A percentile compares a stretch with the other conserved stretches of the same genome.
phyloP scores from a whole-genome alignment of 2,329 filamentous ascomycete species.

The Aschersonia sp. region DNA sequence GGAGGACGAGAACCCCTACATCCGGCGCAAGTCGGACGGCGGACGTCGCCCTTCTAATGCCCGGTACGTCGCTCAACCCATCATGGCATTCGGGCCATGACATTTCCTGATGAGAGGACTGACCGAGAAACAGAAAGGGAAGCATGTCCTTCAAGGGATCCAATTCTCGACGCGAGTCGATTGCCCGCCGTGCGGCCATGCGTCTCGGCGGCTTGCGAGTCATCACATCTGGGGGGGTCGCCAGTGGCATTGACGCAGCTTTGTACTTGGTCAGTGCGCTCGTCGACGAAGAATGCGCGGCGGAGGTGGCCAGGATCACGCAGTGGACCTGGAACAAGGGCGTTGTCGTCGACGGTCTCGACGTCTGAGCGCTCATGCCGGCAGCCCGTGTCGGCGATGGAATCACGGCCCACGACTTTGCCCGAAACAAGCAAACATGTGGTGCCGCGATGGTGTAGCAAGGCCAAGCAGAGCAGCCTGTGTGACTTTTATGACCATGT shows the following conservation, averaged over 20 bases:
- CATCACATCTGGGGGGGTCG: slow-evolving; percentile 66
- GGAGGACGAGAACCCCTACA: slow-evolving; percentile 71
- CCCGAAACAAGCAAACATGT: not conserved
- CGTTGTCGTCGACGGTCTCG: slow-evolving; percentile 68
- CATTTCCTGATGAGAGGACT: not conserved
- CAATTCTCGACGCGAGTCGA: slow-evolving; percentile 63
- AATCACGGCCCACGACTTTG: not conserved
- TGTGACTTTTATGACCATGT: slow-evolving; percentile 2
- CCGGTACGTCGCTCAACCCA: slow-evolving; percentile 28
- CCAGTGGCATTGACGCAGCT: slow-evolving; percentile 68
- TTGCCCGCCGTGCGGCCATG: slow-evolving; percentile 63
- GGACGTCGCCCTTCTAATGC: slow-evolving; percentile 46
- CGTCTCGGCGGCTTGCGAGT: slow-evolving; percentile 56
- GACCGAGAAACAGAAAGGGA: slow-evolving; percentile 46
- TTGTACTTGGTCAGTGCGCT: slow-evolving; percentile 76
- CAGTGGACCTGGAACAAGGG: slow-evolving; percentile 82
- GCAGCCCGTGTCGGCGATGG: slow-evolving; percentile 2
- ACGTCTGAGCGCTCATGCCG: slow-evolving; percentile 43
- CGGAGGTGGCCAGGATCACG: slow-evolving; percentile 60
- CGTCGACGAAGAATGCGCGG: slow-evolving; percentile 62
- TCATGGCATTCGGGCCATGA: not conserved
- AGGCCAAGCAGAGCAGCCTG: not conserved
- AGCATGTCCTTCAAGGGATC: slow-evolving; percentile 69
- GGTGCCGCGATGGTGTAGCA: slow-evolving; percentile 1
- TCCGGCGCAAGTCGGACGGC: slow-evolving; percentile 58